A percentile compares a stretch with the other conserved stretches of the same genome.
Conservation (phyloP, 1,284 basidiomycete genomes). For the Tilletia walkeri region DNA sequence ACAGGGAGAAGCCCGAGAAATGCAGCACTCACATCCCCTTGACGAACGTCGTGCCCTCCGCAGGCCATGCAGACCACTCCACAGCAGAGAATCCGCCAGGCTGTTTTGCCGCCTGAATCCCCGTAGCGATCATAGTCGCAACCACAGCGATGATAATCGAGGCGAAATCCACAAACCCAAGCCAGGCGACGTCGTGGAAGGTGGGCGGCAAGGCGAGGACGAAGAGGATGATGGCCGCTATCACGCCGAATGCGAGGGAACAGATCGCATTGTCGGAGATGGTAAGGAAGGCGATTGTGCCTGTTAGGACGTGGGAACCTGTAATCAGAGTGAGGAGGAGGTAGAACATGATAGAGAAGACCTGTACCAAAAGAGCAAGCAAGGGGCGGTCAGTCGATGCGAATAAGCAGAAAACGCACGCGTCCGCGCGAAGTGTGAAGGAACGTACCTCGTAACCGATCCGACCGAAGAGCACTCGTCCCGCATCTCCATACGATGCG, state of each 20-base stretch:
- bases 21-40: neutral
- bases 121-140: conserved; percentile 43
- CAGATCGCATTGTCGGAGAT: conserved; percentile 38
- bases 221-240: conserved; percentile 47
- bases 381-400: neutral
- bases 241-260: conserved; percentile 40
- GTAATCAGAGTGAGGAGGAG: conserved; percentile 22
- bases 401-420: neutral
- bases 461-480: conserved; percentile 38
- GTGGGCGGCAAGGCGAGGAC: conserved; percentile 41
- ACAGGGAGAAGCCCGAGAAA: neutral
- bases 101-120: conserved; percentile 28
- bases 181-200: conserved; percentile 43
- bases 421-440: too few relatives aligned
- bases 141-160: conserved; percentile 45
- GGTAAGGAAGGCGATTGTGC: conserved; percentile 41
- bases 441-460: conserved; percentile 33
- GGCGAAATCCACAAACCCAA: conserved; percentile 49
- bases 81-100: conserved; percentile 25
- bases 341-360: conserved; percentile 23
- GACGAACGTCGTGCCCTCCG: conserved; percentile 25
- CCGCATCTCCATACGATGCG: conserved; percentile 40
- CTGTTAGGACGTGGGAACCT: conserved; percentile 49
- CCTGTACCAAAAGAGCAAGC: neutral
- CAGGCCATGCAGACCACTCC: conserved; percentile 41